Base-by-base conservation (phyloP, 1,284 basidiomycete genomes). In the Cystobasidiaceae sp. region DNA sequence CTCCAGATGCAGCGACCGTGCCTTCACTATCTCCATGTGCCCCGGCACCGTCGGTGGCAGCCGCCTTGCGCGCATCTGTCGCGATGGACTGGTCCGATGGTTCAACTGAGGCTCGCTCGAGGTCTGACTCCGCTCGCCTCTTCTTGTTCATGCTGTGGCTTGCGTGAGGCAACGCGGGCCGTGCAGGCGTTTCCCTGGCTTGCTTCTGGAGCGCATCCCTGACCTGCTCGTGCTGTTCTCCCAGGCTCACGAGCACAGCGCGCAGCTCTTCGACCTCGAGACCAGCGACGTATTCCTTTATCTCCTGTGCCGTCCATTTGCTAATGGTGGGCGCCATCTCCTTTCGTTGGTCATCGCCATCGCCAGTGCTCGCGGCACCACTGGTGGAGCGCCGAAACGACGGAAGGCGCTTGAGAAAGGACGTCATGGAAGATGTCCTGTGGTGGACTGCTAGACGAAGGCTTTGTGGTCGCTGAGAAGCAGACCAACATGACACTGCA, bases 141-240 rank as follows among this genome's bases (percentile, higher is more conserved):
- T 60, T 60, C 58, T 60, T 60, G 27, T 46, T 60, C 58, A 60
- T 60, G 33, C 58, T 60, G 17, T 48, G 44, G 9, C 48, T 51
- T 11, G 45, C 28, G n/a, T 32, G 46, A 6, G 43, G 57, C 17
- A 37, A 46, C 4, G 9, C 25, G 11, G 58, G 58, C 37, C 48
- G 45, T 7, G 2, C 19, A 13, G 32, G 19, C 23, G 37, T 9
- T 3, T 51, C 33, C 46, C 50, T 49, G 6, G 45, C 32, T 27
- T 51, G 58, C 45, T 51, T 34, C 37, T 50, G 58, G 11, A 60
- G 11, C 17, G 58, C 39, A 19, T 39, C 34, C 28, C 58, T 28
- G 17, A 60, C 46, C 9, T 19, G 23, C 11, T 33, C 45, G 27
- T 51, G 45, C 23, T 19, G 37, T 34, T 49, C 46, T 39, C 27